A percentile compares a stretch with the other conserved stretches of the same genome.
Evolutionary conservation across 2,329 filamentous ascomycete species (phyloP).

Genomic region (Scorias spongiosa): DNA sequence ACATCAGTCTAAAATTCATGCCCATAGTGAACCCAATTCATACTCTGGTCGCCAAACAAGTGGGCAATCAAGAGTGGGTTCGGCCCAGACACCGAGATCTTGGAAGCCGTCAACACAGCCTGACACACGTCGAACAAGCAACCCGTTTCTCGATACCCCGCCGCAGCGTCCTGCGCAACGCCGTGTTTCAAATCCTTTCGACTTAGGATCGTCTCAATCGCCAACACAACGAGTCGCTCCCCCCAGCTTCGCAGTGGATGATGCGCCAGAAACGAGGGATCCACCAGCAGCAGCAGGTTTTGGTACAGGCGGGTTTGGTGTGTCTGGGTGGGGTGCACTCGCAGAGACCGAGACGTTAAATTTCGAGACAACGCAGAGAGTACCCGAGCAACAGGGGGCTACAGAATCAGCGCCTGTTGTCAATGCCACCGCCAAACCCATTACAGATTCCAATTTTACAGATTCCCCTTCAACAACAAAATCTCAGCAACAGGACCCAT

Average conservation of each 20-base stretch:
- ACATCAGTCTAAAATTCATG: background rate
- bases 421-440: background rate
- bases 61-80: background rate
- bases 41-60: background rate
- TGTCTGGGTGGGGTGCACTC: background rate
- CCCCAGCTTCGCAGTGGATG: background rate
- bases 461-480: too few relatives aligned
- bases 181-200: background rate
- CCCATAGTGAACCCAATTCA: background rate
- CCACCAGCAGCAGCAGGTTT: background rate
- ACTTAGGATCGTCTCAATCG: background rate
- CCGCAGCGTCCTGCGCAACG: background rate
- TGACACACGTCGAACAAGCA: background rate
- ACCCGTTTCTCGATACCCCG: background rate
- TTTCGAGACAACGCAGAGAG: background rate
- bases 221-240: background rate
- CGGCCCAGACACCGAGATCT: too few relatives aligned
- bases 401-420: background rate
- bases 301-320: background rate
- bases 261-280: background rate
- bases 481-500: too few relatives aligned
- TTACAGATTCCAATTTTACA: background rate
- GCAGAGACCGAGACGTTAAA: too few relatives aligned
- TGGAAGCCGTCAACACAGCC: background rate
- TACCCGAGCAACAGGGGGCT: background rate